phyloP scores from a whole-genome alignment of 164 flowering plant species.

The Aristolochia californica region DNA sequence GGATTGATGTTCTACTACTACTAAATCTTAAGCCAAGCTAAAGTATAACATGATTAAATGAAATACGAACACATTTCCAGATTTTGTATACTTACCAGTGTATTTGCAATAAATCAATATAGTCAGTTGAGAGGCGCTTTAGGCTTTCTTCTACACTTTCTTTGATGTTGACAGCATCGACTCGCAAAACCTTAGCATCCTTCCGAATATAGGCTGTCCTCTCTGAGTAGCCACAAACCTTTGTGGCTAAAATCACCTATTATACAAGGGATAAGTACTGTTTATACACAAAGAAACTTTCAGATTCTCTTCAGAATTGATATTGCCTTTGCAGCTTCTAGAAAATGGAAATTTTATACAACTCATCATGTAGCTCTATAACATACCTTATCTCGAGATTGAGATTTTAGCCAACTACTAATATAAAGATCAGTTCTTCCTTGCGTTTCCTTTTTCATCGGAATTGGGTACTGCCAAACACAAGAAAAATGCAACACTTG shows the following conservation, averaged over 20 bases:
- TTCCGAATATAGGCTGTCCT: slow-evolving; percentile 57
- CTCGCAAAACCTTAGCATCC: slow-evolving; percentile 58
- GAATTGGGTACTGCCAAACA: slow-evolving; percentile 69
- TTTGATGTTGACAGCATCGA: slow-evolving; percentile 82
- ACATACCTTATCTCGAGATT: slow-evolving; percentile 74
- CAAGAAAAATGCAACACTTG: background rate
- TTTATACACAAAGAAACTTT: background rate
- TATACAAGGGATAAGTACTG: slow-evolving; percentile 1
- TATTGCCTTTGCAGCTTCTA: too few relatives aligned
- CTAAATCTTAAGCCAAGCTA: too few relatives aligned
- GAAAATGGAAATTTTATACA: background rate
- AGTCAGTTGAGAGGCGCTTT: slow-evolving; percentile 76
- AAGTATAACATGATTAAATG: too few relatives aligned
- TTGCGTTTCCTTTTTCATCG: slow-evolving; percentile 79
- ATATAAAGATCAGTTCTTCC: slow-evolving; percentile 83
- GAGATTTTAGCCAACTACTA: slow-evolving; percentile 79
- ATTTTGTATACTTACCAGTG: slow-evolving; percentile 54
- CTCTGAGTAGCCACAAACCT: slow-evolving; percentile 85
- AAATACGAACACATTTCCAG: too few relatives aligned
- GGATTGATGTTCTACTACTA: too few relatives aligned
- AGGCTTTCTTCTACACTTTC: slow-evolving; percentile 98
- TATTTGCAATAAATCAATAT: slow-evolving; percentile 90
- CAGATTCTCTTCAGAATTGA: background rate
- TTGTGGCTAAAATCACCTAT: slow-evolving; percentile 85
- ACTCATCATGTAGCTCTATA: background rate